phyloP scores from a whole-genome alignment of 2,329 filamentous ascomycete species.

The Aspergillus novoparasiticus region DNA sequence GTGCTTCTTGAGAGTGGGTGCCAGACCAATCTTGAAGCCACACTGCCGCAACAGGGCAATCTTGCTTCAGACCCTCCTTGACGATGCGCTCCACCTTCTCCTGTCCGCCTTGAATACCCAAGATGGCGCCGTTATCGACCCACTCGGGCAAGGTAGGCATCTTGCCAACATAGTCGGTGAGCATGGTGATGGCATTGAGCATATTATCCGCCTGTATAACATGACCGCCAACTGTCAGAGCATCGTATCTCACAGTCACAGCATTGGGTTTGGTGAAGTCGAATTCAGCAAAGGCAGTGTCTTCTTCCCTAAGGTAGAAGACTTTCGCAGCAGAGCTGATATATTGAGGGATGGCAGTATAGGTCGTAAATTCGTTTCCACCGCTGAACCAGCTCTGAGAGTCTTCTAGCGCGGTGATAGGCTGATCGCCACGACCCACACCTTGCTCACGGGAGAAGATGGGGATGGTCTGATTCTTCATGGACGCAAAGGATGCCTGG shows the following conservation, averaged over 20 bases:
- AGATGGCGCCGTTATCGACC: conserved; percentile 32
- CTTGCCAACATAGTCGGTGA: conserved; percentile 37
- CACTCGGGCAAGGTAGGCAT: conserved; percentile 36
- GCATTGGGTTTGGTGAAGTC: conserved; percentile 27
- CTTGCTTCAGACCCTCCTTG: neutral
- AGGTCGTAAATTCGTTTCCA: neutral
- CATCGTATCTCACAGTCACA: neutral
- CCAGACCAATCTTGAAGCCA: conserved; percentile 21
- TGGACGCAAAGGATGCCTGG: conserved; percentile 27
- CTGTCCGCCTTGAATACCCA: neutral
- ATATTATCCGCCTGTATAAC: conserved; percentile 28
- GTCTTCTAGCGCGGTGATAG: conserved; percentile 11
- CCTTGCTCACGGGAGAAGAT: conserved; percentile 29
- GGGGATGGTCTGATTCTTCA: conserved; percentile 29
- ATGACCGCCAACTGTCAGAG: neutral
- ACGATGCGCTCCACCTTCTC: neutral
- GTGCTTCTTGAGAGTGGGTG: conserved; percentile 36
- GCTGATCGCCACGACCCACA: conserved; percentile 29
- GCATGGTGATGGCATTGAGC: conserved; percentile 28
- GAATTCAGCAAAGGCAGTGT: conserved; percentile 36
- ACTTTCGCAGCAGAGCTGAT: conserved; percentile 28
- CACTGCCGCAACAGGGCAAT: neutral
- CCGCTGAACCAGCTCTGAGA: neutral
- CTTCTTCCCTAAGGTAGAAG: conserved; percentile 33
- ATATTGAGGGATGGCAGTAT: conserved; percentile 16